These are phyloP conservation scores for Moniliophthora roreri DNA, from an alignment of 1,284 basidiomycete species.

Conservation along the genomic window DNA sequence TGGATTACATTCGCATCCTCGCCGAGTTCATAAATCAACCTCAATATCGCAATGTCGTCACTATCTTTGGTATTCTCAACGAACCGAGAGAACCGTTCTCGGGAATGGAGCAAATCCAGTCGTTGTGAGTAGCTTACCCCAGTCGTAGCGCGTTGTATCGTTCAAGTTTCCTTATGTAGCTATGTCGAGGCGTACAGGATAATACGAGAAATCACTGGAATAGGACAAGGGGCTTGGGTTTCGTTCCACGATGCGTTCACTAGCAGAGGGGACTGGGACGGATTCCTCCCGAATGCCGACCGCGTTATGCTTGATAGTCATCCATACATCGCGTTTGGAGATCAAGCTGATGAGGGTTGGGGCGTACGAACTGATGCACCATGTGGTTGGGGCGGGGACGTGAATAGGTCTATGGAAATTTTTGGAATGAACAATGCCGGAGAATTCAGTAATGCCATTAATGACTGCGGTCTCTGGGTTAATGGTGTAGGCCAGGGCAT, in stretches of 20 bases:
- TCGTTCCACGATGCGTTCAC: constrained; percentile 85
- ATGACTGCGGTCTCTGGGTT: constrained; percentile 80
- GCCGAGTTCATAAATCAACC: constrained; percentile 91
- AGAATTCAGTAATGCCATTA: constrained; percentile 83
- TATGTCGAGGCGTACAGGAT: constrained; percentile 79
- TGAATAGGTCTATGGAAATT: constrained; percentile 59
- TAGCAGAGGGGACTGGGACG: constrained; percentile 57
- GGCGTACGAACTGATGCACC: constrained; percentile 61
- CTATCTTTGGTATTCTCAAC: constrained; percentile 82
- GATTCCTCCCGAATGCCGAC: constrained; percentile 78
- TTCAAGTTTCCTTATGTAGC: constrained; percentile 28
- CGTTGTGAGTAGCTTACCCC: constrained; percentile 5
- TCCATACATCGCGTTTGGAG: constrained; percentile 71
- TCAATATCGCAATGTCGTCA: constrained; percentile 79
- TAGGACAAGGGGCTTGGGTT: constrained; percentile 62
- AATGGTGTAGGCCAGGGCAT: constrained; percentile 81
- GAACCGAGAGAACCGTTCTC: constrained; percentile 64
- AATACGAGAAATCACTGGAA: constrained; percentile 77
- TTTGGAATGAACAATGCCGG: constrained; percentile 82
- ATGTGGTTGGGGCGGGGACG: constrained; percentile 68
- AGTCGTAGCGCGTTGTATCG: constrained; percentile 2
- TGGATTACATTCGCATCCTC: constrained; percentile 86
- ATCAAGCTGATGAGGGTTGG: constrained; percentile 55
- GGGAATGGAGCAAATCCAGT: constrained; percentile 34
- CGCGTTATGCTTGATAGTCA: constrained; percentile 81